Conservation (phyloP, 1,139 yeast genomes). For the Zygoascus sp. region DNA sequence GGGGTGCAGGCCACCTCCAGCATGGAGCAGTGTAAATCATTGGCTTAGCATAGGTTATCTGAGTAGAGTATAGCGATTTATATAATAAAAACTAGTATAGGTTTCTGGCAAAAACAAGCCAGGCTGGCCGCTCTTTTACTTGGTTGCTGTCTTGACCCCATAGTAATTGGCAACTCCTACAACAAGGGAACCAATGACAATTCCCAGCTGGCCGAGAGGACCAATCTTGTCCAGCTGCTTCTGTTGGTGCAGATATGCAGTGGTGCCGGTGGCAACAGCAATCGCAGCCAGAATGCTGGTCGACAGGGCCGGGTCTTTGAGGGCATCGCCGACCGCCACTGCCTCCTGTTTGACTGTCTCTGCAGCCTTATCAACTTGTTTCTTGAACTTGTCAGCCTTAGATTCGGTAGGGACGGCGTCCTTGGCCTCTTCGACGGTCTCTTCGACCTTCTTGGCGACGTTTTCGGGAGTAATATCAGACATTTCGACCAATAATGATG, state of each 20-base stretch:
- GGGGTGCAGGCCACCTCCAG: too few relatives aligned
- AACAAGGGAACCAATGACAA: slow-evolving; percentile 27
- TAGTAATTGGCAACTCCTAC: slow-evolving; percentile 30
- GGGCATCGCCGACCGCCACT: slow-evolving; percentile 24
- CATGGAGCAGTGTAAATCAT: too few relatives aligned
- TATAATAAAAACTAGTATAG: too few relatives aligned
- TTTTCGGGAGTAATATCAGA: slow-evolving; percentile 14
- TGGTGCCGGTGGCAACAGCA: slow-evolving; percentile 30
- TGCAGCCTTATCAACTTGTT: slow-evolving; percentile 14
- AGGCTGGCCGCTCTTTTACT: too few relatives aligned
- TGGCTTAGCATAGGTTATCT: too few relatives aligned
- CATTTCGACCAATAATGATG: too few relatives aligned
- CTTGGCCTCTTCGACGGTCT: slow-evolving; percentile 17
- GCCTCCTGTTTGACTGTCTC: slow-evolving; percentile 18
- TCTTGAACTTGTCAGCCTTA: slow-evolving; percentile 15
- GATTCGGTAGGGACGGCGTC: slow-evolving; percentile 14
- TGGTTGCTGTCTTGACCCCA: slow-evolving; percentile 25
- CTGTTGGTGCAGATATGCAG: slow-evolving; percentile 29
- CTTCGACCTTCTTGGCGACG: slow-evolving; percentile 21
- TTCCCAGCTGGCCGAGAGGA: slow-evolving; percentile 26
- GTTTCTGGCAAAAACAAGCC: too few relatives aligned
- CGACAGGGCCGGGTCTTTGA: slow-evolving; percentile 31
- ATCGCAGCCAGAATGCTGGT: slow-evolving; percentile 30
- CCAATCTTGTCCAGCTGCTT: slow-evolving; percentile 29
- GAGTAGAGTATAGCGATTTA: too few relatives aligned